Conservation (phyloP, 75 land plant species). For the Adiantum capillusveneris region DNA sequence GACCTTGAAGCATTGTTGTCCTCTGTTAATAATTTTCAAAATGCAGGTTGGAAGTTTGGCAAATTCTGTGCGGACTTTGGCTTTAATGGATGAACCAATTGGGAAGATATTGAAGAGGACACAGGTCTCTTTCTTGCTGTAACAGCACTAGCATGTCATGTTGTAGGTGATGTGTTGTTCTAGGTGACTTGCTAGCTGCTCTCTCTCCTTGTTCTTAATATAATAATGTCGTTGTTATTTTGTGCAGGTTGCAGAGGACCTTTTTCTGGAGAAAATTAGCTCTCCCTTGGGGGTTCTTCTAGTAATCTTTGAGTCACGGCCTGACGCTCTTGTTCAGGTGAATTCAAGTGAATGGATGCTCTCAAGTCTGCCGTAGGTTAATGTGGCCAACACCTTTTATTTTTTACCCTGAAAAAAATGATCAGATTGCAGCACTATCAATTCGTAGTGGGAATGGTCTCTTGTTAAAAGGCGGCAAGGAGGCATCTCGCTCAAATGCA, state of each 20-base stretch:
- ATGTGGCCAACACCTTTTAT: neutral
- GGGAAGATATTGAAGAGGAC: conserved; percentile 39
- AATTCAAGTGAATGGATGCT: neutral
- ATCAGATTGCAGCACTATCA: conserved; percentile 87
- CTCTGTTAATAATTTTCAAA: neutral
- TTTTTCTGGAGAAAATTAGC: conserved; percentile 78
- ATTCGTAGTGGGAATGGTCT: conserved; percentile 96
- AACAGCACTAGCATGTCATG: too few species aligned
- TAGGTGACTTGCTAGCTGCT: neutral
- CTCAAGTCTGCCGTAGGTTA: neutral
- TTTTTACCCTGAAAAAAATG: neutral
- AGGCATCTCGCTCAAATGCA: conserved; percentile 82
- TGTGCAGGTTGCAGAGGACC: conserved; percentile 71
- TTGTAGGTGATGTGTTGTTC: too few species aligned
- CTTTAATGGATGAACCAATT: conserved; percentile 87
- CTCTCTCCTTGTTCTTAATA: neutral
- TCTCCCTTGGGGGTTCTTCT: conserved; percentile 87
- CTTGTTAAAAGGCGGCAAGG: conserved; percentile 93
- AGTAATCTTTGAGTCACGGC: conserved; percentile 89
- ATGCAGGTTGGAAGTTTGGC: conserved; percentile 61
- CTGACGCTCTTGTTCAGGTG: conserved; percentile 99
- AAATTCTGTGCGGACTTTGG: conserved; percentile 70
- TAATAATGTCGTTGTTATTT: conserved; percentile 2
- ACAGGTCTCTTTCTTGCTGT: conserved; percentile 71
- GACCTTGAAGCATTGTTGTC: neutral